Evolutionary conservation across 371 early-diverging fungal genomes (phyloP), one percentile per base, ranked within the genome.

Genomic region (Mucor plumbeus): DNA sequence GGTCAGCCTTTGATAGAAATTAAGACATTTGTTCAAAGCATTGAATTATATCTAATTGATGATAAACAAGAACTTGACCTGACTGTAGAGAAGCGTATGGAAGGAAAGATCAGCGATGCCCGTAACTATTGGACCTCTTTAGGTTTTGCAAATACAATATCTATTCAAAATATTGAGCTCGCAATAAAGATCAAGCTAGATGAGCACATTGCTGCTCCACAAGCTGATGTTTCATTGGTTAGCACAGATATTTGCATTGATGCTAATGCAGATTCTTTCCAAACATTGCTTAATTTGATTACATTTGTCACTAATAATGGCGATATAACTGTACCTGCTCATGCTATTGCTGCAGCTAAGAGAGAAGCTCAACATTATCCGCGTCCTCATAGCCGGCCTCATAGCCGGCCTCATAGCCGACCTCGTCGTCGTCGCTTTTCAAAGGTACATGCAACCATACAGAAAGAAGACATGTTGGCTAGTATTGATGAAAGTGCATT

Each of bases 201-300:
- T 15, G 73, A 76, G 3, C 64, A 70, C 43, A 39, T 74, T 1
- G 8, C 54, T 5, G 73, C 67, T 15, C 73, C 73, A 4, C 50
- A 62, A 40, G 35, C 43, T 14, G 69, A 65, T 1, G 39, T 72
- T 4, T 31, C 61, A n/a, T 31, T 72, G 1, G 61, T 72, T 5
- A 63, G 68, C 44, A 43, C 71, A 10, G 79, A 79, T 21, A 62
- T 83, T 10, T 44, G 65, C 14, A 73, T 94, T 15, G 85, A 87
- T 5, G 89, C 91, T 63, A 87, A 88, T 54, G 87, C 92, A 0
- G 95, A 95, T 69, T 87, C 94, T 0, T 85, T 91, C 63, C 86
- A 89, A 67, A 87, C 91, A 0, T 64, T 94, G 34, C 65, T 88
- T 21, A 77, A 77, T 36, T 70, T 95, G 8, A 59, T 85, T 1